Evolutionary conservation across 2,329 filamentous ascomycete genomes (phyloP).

Genomic region (Arthrobotrys musiformis): DNA sequence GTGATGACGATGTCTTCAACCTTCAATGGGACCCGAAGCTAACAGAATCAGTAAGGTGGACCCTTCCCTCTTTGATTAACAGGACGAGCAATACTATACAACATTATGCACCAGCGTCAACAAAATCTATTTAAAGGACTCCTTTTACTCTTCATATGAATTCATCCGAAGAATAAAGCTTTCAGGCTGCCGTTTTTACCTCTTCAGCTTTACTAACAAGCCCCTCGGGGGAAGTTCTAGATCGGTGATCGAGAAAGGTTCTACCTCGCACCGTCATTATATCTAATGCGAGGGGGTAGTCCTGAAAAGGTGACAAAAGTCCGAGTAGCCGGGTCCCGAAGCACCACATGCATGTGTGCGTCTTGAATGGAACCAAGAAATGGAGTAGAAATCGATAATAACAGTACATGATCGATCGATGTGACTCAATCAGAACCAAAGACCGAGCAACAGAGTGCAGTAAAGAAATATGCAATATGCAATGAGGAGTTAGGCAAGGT

Average conservation of each 20-base stretch:
- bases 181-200: conserved; percentile 7
- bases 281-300: background rate
- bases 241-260: background rate
- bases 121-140: background rate
- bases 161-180: background rate
- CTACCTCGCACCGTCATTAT: background rate
- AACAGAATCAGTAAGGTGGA: background rate
- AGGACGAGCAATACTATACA: too few relatives aligned
- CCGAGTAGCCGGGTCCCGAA: background rate
- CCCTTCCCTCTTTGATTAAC: background rate
- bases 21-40: background rate
- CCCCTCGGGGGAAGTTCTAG: background rate
- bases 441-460: background rate
- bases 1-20: background rate
- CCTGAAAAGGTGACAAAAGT: background rate
- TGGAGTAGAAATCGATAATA: background rate
- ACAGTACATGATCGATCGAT: background rate
- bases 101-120: background rate
- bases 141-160: background rate
- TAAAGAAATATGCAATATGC: background rate
- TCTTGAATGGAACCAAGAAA: background rate
- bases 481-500: background rate
- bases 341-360: too few relatives aligned
- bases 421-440: background rate
- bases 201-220: background rate